Base-by-base conservation (phyloP, 345 rosid species). In the Boechera retrofracta region DNA sequence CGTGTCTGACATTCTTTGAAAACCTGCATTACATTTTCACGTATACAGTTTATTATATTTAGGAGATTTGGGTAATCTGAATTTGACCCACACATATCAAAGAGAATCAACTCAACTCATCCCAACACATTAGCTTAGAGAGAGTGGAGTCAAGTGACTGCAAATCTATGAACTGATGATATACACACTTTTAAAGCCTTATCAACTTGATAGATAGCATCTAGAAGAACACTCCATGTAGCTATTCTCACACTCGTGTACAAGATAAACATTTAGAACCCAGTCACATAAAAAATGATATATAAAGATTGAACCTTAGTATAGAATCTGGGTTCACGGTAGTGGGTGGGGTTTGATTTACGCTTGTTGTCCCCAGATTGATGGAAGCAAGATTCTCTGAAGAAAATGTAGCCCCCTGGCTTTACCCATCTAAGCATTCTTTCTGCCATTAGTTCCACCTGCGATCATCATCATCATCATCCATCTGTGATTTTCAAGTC, bases 251-350 rank as follows among this genome's bases (percentile, higher is more conserved):
- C 10, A 63, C 6, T 16, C 10, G 32, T 39, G 62, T 3, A 51
- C 16, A 51, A 49, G 13, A 62, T 53, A 47, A 63, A 63, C 52
- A 38, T n/a, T 35, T 59, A 38, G 33, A 63, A 62, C 42, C 16
- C n/a, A 73, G 12, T 38, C 32, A 51, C 33, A 21, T 42, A 41
- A 44, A 64, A 13, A 11, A 12, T 64, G 29, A 53, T 3, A 41
- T 18, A 8, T 36, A 58, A 39, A 76, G 8, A 60, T 33, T 13
- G 35, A 72, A 91, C 98, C 98, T 93, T 87, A 1, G 99, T 86
- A 71, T 95, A 95, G 84, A 82, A 95, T 78, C 93, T 85, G n/a
- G 99, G 99, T 77, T 95, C 99, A 55, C 97, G 94, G 82, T 93
- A 95, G 76, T 89, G 97, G 13, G 98, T 87, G 28, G 98, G 99